A percentile compares a stretch with the other conserved stretches of the same genome.
phyloP scores from a whole-genome alignment of 2,329 filamentous ascomycete genomes.

The Claviceps fusiformis region DNA sequence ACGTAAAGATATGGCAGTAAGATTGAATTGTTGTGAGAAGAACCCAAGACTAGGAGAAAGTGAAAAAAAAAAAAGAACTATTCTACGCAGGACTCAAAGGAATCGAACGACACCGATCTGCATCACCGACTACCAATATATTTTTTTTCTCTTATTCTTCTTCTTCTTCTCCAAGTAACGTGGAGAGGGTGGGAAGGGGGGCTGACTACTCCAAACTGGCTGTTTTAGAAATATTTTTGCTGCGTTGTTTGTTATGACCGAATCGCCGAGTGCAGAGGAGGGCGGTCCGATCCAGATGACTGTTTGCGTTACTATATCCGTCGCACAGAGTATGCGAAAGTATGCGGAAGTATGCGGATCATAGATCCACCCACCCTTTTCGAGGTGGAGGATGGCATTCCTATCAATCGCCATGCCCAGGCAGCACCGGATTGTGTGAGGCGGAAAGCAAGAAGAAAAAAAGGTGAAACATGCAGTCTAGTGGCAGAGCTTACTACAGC shows the following conservation, averaged over 20 bases:
- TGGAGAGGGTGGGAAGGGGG: neutral
- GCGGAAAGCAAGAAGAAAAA: too few species aligned
- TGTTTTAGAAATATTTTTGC: too few species aligned
- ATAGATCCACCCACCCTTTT: neutral
- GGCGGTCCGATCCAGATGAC: neutral
- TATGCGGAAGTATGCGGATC: neutral
- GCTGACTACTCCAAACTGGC: too few species aligned
- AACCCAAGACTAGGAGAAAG: too few species aligned
- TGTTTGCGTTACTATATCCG: neutral
- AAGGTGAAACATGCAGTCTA: neutral
- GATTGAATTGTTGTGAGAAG: neutral
- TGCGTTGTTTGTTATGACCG: too few species aligned
- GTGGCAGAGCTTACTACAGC: neutral
- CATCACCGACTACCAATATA: too few species aligned
- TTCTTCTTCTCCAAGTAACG: neutral
- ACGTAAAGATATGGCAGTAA: neutral
- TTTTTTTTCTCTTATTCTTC: neutral
- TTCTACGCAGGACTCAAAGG: too few species aligned
- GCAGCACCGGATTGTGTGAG: neutral
- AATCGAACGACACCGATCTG: too few species aligned
- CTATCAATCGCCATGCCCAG: neutral
- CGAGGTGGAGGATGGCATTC: neutral
- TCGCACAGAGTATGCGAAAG: neutral
- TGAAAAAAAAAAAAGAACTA: too few species aligned
- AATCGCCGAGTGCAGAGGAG: neutral